Percentiles rank a stretch among this genome's conserved stretches.
Conservation (phyloP, 2,329 filamentous ascomycete genomes). For the Aspergillus sp. region DNA sequence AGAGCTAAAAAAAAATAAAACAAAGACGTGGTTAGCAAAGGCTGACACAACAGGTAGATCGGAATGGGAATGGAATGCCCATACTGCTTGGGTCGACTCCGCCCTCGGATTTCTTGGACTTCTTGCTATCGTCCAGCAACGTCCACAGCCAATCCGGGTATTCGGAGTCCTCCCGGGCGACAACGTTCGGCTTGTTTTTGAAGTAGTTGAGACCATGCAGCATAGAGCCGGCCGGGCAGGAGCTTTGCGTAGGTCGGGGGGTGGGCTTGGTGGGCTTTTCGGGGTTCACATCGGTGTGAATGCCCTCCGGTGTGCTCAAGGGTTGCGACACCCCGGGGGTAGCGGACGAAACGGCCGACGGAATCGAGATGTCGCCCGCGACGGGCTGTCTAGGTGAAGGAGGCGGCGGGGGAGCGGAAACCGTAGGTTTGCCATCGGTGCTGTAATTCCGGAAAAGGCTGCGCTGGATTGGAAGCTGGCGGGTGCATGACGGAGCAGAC, state of each 20-base stretch:
- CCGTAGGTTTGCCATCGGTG: conserved; percentile 27
- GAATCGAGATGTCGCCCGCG: conserved; percentile 31
- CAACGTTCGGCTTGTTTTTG: conserved; percentile 46
- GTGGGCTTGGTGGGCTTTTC: conserved; percentile 28
- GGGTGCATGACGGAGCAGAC: conserved; percentile 27
- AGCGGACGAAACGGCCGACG: conserved; percentile 40
- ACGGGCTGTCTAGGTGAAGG: conserved; percentile 33
- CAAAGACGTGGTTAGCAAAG: conserved; percentile 15
- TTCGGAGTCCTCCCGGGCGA: conserved; percentile 48
- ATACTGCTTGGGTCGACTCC: conserved; percentile 43
- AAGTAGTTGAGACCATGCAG: conserved; percentile 47
- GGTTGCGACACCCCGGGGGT: conserved; percentile 43
- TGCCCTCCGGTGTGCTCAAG: conserved; percentile 37
- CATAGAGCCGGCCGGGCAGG: conserved; percentile 39
- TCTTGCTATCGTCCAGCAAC: conserved; percentile 39
- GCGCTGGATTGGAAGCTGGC: conserved; percentile 30
- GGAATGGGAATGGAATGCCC: conserved; percentile 9
- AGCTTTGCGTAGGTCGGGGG: conserved; percentile 35
- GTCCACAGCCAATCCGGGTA: conserved; percentile 51
- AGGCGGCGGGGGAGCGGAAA: conserved; percentile 30
- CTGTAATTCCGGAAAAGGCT: conserved; percentile 35
- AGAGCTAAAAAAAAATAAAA: conserved; percentile 38
- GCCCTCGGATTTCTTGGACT: conserved; percentile 28
- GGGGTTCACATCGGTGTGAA: conserved; percentile 28
- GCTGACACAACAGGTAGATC: not conserved